Percentiles rank a stretch among this genome's conserved stretches.
phyloP scores from a whole-genome alignment of 2,329 filamentous ascomycete genomes.

The Hymenoscyphus albidus region DNA sequence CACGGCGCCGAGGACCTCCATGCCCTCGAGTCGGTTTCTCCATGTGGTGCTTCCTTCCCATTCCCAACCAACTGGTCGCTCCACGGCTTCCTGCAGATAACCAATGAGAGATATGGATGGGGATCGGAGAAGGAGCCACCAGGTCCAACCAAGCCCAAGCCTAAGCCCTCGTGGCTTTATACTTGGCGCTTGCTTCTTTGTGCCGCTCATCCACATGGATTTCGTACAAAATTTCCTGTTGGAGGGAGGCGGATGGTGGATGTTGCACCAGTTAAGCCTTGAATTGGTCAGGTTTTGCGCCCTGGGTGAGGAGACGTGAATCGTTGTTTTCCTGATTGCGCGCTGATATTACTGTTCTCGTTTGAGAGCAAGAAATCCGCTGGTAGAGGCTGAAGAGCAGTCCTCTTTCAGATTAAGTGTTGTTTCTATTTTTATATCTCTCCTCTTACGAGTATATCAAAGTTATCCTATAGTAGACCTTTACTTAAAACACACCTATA shows the following conservation, averaged over 20 bases:
- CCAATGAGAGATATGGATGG: not conserved
- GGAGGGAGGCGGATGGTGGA: not conserved
- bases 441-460: too few relatives aligned
- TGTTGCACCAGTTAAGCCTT: not conserved
- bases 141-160: not conserved
- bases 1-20: not conserved
- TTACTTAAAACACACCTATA: too few relatives aligned
- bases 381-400: too few relatives aligned
- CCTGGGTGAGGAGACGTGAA: too few relatives aligned
- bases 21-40: not conserved
- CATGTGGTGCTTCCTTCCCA: not conserved
- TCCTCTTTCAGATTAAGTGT: too few relatives aligned
- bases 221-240: not conserved
- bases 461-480: too few relatives aligned
- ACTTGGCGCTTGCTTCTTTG: conserved; percentile 1
- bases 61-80: not conserved
- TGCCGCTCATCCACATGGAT: not conserved
- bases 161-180: not conserved
- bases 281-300: too few relatives aligned
- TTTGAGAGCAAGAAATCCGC: too few relatives aligned
- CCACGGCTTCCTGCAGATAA: conserved; percentile 1
- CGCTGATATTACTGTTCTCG: too few relatives aligned
- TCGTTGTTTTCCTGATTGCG: too few relatives aligned
- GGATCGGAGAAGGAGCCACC: not conserved
- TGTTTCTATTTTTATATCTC: too few relatives aligned